Base-by-base conservation (phyloP, 352 stramenopile species). In the Phytopythium aichiense region DNA sequence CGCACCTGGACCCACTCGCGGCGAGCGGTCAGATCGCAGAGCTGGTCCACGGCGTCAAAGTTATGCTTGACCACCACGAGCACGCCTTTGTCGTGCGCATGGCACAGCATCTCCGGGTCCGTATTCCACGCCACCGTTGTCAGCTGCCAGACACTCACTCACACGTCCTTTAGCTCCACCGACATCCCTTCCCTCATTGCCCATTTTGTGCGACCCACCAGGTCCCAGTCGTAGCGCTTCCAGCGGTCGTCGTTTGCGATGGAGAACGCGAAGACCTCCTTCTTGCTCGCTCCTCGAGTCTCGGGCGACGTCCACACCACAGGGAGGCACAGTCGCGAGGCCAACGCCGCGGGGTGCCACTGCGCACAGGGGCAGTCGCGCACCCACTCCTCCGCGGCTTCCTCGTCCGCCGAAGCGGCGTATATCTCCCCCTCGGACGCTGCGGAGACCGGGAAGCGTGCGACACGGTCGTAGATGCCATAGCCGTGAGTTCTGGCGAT, bases 71-170 rank as follows among this genome's bases (percentile, higher is more conserved):
- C 67, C n/a, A 93, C 84, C 43, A 95, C 66, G 60, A 88, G 89
- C 54, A 92, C 84, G 25, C 77, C 78, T 37, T 88, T 86, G 53
- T 66, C 81, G 65, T 95, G 86, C 9, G 86, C 86, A 59, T 92
- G 77, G 40, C 86, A 95, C 11, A 95, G 73, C 61, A 95, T 64
- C 25, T 88, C 69, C 65, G 91, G 90, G 70, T 95, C 79, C 38
- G 85, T 70, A 31, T 95, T 92, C 86, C 86, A 95, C 33, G 86
- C 86, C 31, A 95, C 76, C 0, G 86, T 95, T 20, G 86, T 95
- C 30, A 93, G 65, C 71, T 88, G 37, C 9, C 35, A 40, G 35
- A 0, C 35, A 40, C 22, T 31, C 49, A 20, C 16, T 11, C 12
- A 55, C 42, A 52, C 23, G n/a, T 22, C 12, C 33, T 11, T 46